Conservation (phyloP, 2,329 filamentous ascomycete species). For the Fusarium sp. region DNA sequence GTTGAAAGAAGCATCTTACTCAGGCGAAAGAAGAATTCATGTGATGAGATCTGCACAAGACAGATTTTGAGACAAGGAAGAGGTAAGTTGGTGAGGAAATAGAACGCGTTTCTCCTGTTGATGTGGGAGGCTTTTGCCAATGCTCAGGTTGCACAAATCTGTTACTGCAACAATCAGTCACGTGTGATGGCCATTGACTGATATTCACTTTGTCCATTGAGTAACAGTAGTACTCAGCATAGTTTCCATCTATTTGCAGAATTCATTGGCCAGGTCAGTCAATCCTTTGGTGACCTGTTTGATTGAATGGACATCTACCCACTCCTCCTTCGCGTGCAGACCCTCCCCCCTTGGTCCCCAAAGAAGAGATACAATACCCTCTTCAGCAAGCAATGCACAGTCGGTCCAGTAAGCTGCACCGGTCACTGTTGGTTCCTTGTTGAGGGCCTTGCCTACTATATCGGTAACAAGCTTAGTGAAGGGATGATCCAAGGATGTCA, state of each 20-base stretch:
- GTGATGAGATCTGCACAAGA: not conserved
- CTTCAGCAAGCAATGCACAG: slow-evolving; percentile 56
- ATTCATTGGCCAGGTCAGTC: slow-evolving; percentile 40
- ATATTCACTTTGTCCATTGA: not conserved
- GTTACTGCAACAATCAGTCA: not conserved
- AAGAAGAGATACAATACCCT: slow-evolving; percentile 57
- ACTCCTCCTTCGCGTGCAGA: slow-evolving; percentile 60
- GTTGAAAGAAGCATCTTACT: not conserved
- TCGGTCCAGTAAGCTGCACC: slow-evolving; percentile 59
- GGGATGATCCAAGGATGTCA: slow-evolving; percentile 52
- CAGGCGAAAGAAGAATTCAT: not conserved
- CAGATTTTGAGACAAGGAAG: not conserved
- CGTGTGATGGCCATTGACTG: not conserved
- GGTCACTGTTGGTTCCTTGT: slow-evolving; percentile 37
- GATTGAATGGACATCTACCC: slow-evolving; percentile 56
- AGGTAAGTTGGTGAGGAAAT: not conserved
- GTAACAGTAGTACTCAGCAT: too few species aligned
- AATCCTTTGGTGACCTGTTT: slow-evolving; percentile 46
- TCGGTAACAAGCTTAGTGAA: slow-evolving; percentile 49
- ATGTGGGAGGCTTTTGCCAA: not conserved
- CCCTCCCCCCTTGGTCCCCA: slow-evolving; percentile 60
- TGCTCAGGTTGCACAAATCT: not conserved
- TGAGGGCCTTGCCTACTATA: slow-evolving; percentile 43
- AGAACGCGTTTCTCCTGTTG: not conserved
- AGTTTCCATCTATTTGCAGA: slow-evolving; percentile 40